Evolutionary conservation across 192 early-diverging fungal species (phyloP).

Genomic region (Piromyces sp.): DNA sequence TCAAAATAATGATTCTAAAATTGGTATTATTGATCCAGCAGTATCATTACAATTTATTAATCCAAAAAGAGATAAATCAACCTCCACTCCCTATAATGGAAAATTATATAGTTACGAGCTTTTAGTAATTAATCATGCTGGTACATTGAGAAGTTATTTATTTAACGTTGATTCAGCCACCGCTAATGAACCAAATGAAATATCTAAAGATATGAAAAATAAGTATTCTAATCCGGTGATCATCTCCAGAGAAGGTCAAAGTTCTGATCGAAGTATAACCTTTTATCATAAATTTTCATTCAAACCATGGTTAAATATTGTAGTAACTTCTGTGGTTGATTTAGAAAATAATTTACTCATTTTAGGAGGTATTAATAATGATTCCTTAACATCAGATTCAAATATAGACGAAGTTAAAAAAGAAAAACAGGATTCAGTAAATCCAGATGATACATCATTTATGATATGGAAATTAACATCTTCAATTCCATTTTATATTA

Average conservation of each 20-base stretch:
- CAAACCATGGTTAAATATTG: constrained; percentile 16
- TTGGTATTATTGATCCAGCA: neutral
- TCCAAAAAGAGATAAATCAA: neutral
- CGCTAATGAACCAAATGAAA: too few relatives aligned
- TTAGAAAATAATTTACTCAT: constrained; percentile 13
- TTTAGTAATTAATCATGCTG: constrained; percentile 27
- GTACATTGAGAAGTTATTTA: constrained; percentile 31
- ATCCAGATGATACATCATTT: neutral
- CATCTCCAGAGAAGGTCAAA: constrained; percentile 21
- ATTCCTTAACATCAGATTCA: neutral
- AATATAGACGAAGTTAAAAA: neutral
- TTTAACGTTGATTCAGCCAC: constrained; percentile 19
- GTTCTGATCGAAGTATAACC: constrained; percentile 18
- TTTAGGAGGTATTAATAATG: constrained; percentile 15
- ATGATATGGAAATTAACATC: neutral
- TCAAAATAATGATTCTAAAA: neutral
- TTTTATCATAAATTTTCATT: constrained; percentile 30
- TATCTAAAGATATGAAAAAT: too few relatives aligned
- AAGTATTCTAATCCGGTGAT: constrained; percentile 6
- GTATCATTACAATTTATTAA: neutral
- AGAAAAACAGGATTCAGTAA: neutral
- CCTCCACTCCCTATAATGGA: constrained; percentile 3
- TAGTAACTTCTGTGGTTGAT: constrained; percentile 21
- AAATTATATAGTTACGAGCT: constrained; percentile 30
- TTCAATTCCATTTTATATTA: neutral